Evolutionary conservation across 2,329 filamentous ascomycete genomes (phyloP).

Genomic region (Exophiala sp.): DNA sequence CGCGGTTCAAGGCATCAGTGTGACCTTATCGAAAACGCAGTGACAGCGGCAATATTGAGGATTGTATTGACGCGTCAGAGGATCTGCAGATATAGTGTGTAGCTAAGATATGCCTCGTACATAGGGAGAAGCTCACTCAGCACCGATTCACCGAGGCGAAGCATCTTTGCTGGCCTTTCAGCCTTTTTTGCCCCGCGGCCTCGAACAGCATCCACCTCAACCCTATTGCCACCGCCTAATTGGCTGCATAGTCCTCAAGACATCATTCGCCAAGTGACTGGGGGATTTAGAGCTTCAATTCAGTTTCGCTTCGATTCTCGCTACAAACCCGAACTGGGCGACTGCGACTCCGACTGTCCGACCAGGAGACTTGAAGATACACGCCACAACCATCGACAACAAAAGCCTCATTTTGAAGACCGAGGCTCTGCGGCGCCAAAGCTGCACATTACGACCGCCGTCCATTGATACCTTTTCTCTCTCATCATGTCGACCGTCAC

Average conservation of each 20-base stretch:
- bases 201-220: not conserved
- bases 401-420: not conserved
- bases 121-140: not conserved
- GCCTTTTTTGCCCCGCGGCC: not conserved
- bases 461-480: not conserved
- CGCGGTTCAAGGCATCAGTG: too few relatives aligned
- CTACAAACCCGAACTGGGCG: too few relatives aligned
- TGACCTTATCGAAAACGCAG: too few relatives aligned
- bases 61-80: too few relatives aligned
- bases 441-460: not conserved
- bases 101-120: too few relatives aligned
- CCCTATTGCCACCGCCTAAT: not conserved
- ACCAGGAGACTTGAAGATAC: too few relatives aligned
- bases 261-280: not conserved
- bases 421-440: not conserved
- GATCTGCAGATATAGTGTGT: too few relatives aligned
- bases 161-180: not conserved
- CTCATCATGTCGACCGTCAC: conserved; percentile 78
- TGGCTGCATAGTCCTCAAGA: not conserved
- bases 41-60: too few relatives aligned
- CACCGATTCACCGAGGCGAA: not conserved
- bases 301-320: not conserved
- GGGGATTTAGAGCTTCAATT: not conserved
- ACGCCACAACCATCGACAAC: not conserved
- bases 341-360: not conserved